A percentile compares a stretch with the other conserved stretches of the same genome.
phyloP scores from a whole-genome alignment of 257 asterid species.

The Echium plantagineum region DNA sequence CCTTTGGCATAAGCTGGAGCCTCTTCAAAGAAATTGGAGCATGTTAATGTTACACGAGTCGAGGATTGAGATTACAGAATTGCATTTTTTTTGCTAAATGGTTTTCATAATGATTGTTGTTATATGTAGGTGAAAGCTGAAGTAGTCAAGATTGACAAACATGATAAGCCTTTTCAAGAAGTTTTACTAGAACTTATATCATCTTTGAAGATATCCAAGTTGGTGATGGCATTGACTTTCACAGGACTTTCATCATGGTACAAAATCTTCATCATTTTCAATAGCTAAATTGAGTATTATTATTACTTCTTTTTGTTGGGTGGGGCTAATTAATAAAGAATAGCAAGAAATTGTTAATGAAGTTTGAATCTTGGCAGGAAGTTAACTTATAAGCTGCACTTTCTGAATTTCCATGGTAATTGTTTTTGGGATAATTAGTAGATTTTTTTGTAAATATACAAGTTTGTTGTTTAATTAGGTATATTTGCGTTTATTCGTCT shows the following conservation, averaged over 20 bases:
- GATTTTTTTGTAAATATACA: background rate
- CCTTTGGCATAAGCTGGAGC: too few species aligned
- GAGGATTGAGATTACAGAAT: background rate
- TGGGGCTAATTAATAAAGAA: too few species aligned
- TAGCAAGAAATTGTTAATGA: too few species aligned
- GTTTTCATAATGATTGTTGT: background rate
- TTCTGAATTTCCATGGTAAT: too few species aligned
- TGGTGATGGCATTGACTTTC: conserved; percentile 47
- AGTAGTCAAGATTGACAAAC: conserved; percentile 30
- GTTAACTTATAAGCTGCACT: too few species aligned
- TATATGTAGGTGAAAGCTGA: conserved; percentile 39
- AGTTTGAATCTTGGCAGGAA: too few species aligned
- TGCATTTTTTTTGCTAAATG: background rate
- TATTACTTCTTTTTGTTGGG: too few species aligned
- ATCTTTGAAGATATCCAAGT: conserved; percentile 28
- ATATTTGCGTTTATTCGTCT: conserved; percentile 2
- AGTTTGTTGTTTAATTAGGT: background rate
- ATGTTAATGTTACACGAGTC: too few species aligned
- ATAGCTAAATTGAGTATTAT: too few species aligned
- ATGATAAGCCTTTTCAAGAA: conserved; percentile 33
- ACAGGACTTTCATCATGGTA: conserved; percentile 42
- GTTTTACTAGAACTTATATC: conserved; percentile 40
- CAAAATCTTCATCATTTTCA: background rate
- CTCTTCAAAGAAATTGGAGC: too few species aligned
- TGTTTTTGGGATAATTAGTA: too few species aligned